These are phyloP conservation scores for Karstenula rhodostoma DNA, from an alignment of 2,329 filamentous ascomycete genomes.

Conservation along the genomic window DNA sequence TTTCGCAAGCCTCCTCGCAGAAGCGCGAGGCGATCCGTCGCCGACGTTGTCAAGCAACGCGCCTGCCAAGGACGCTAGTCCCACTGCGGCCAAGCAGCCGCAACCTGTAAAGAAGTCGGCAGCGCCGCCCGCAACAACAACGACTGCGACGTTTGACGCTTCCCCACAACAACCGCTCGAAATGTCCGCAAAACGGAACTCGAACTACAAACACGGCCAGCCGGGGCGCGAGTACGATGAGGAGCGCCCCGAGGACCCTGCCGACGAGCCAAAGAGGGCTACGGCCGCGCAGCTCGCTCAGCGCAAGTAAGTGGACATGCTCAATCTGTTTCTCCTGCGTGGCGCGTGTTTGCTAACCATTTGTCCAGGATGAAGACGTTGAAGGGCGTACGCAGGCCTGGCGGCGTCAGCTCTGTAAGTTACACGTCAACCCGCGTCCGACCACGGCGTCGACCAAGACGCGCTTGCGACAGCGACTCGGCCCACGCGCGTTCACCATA, in stretches of 20 bases:
- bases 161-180: constrained; percentile 17
- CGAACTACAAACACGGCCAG: constrained; percentile 38
- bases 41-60: too few relatives aligned
- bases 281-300: constrained; percentile 63
- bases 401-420: constrained; percentile 39
- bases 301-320: constrained; percentile 60
- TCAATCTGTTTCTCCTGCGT: background rate
- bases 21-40: too few relatives aligned
- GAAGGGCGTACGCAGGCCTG: constrained; percentile 28
- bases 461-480: constrained; percentile 16
- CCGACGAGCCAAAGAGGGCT: constrained; percentile 58
- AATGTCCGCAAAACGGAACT: constrained; percentile 32
- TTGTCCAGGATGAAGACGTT: constrained; percentile 11
- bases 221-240: constrained; percentile 30
- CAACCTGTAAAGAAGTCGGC: too few relatives aligned
- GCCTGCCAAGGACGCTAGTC: too few relatives aligned
- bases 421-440: constrained; percentile 12
- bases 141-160: background rate
- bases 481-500: constrained; percentile 14
- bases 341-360: constrained; percentile 4
- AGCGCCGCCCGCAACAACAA: too few relatives aligned
- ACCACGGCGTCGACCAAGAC: constrained; percentile 8
- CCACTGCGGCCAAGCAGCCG: too few relatives aligned
- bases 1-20: too few relatives aligned
- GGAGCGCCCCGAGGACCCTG: constrained; percentile 36